Evolutionary conservation across 108 stramenopile genomes (phyloP).

Genomic region (Cyclotella cryptica): DNA sequence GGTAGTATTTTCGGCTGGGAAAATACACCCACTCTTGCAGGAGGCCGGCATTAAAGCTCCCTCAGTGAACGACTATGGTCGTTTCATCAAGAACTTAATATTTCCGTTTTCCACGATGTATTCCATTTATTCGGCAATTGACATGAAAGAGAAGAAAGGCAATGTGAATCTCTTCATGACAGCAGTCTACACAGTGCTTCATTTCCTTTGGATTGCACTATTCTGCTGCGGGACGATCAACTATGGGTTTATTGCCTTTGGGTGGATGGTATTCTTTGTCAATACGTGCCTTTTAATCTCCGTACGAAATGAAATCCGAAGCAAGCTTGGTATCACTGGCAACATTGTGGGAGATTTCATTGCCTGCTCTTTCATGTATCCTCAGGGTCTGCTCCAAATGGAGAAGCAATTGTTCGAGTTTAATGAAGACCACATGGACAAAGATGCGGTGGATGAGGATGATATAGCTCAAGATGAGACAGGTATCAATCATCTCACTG

Average conservation of each 20-base stretch:
- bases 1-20: constrained; percentile 36
- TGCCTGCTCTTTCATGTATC: constrained; percentile 20
- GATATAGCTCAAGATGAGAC: neutral
- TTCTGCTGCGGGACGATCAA: constrained; percentile 51
- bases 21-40: constrained; percentile 16
- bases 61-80: neutral
- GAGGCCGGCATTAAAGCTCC: constrained; percentile 35
- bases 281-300: constrained; percentile 29
- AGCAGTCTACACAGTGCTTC: neutral
- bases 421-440: neutral
- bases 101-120: constrained; percentile 51
- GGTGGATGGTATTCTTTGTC: constrained; percentile 36
- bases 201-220: constrained; percentile 22
- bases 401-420: constrained; percentile 7
- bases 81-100: constrained; percentile 41
- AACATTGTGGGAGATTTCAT: constrained; percentile 32
- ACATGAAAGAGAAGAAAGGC: constrained; percentile 1
- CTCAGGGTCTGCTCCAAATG: constrained; percentile 27
- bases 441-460: neutral
- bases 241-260: constrained; percentile 54
- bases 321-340: constrained; percentile 9
- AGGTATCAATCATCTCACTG: neutral
- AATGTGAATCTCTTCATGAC: neutral
- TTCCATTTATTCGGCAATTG: constrained; percentile 22
- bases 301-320: neutral